These are phyloP conservation scores for Penicillium sp. DNA, from an alignment of 2,329 filamentous ascomycete genomes.

Conservation along the genomic window DNA sequence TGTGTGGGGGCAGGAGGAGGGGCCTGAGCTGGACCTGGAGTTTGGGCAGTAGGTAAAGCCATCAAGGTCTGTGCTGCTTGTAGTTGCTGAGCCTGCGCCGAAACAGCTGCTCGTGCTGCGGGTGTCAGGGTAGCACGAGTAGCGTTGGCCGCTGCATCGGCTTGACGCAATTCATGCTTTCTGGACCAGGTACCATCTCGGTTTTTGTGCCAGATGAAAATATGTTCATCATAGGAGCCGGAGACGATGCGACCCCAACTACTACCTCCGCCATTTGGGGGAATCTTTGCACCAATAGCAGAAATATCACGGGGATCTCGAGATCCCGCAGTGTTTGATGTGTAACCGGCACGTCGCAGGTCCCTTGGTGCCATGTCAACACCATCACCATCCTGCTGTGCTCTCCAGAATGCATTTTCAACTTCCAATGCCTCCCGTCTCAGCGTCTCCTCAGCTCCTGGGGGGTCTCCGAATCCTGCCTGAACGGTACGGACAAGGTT, in stretches of 20 bases:
- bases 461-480: conserved; percentile 86
- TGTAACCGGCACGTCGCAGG: conserved; percentile 52
- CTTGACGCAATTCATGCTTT: conserved; percentile 70
- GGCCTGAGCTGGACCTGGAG: neutral
- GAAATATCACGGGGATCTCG: conserved; percentile 69
- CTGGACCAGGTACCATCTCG: conserved; percentile 81
- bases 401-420: conserved; percentile 70
- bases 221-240: conserved; percentile 91
- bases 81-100: conserved; percentile 22
- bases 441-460: conserved; percentile 75
- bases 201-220: conserved; percentile 92
- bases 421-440: conserved; percentile 69
- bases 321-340: conserved; percentile 67
- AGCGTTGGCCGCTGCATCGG: conserved; percentile 47
- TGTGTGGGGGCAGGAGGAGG: conserved; percentile 2
- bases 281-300: conserved; percentile 80
- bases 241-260: conserved; percentile 93
- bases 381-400: conserved; percentile 48
- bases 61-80: conserved; percentile 19
- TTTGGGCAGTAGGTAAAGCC: conserved; percentile 6
- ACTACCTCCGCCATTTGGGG: conserved; percentile 85
- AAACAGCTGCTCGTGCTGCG: conserved; percentile 17
- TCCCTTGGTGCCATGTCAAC: conserved; percentile 42
- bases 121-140: conserved; percentile 21
- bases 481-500: conserved; percentile 92